Evolutionary conservation across 2,329 filamentous ascomycete genomes (phyloP), one percentile per base, ranked within the genome.

Genomic region (Didymellaceae sp.): DNA sequence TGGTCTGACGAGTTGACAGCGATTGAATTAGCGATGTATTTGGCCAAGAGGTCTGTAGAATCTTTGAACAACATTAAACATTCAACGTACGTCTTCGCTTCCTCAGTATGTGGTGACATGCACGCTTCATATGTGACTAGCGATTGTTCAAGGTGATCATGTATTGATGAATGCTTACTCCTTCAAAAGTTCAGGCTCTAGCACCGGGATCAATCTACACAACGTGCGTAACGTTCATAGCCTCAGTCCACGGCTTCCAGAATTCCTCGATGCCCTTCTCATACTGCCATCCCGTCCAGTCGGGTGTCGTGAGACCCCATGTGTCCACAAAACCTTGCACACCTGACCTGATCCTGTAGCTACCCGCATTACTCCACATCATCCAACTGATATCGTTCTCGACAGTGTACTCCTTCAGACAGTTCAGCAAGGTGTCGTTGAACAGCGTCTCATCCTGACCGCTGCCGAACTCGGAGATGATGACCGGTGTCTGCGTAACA

Each of bases 181-280:
- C 14, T 32, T n/a, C n/a, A n/a, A n/a, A n/a, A n/a, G n/a, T n/a
- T n/a, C n/a, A n/a, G n/a, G n/a, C n/a, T n/a, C n/a, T n/a, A n/a
- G n/a, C n/a, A n/a, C n/a, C n/a, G 6, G 2, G 4, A 18, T 24
- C 5, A 7, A 38, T 21, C 30, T 46, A 47, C 18, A 37, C 48
- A 24, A 66, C 31, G 38, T 52, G 55, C 5, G 62, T 67, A 24
- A 50, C 46, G 33, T 64, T 64, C 77, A 79, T 80, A 8, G 57
- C 67, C 58, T 64, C 56, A 2, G 80, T 72, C 78, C 79, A 81
- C 2, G 79, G 79, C 70, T 78, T 80, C 78, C 78, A 81, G 58
- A 76, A 78, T 41, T 73, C 62, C 54, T 81, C 76, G 22, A 81
- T 68, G 1, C 76, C 78, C 31, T 70, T 72, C 1, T 73, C 69